Conservation (phyloP, 306 rosid species). For the Rubus idaeus region DNA sequence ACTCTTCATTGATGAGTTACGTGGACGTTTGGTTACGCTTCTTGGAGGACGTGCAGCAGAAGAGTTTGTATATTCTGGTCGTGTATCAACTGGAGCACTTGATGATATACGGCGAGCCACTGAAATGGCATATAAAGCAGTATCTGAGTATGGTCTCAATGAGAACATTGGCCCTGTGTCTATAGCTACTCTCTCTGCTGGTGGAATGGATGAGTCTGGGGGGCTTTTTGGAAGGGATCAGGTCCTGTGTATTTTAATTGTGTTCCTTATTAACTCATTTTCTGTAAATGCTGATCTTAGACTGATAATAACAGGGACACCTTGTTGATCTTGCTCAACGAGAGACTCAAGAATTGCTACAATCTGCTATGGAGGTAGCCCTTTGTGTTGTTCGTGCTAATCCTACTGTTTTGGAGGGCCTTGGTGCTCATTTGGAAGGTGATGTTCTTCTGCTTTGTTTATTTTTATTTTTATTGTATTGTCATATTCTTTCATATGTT, state of each 20-base stretch:
- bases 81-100: conserved; percentile 96
- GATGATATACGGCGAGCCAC: conserved; percentile 97
- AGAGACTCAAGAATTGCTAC: conserved; percentile 86
- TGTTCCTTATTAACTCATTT: conserved; percentile 2
- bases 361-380: conserved; percentile 86
- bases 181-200: conserved; percentile 71
- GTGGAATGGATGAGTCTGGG: conserved; percentile 91
- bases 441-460: conserved; percentile 1
- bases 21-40: conserved; percentile 90
- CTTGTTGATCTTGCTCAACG: conserved; percentile 92
- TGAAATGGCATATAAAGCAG: conserved; percentile 98
- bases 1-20: conserved; percentile 96
- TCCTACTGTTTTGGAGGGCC: conserved; percentile 90
- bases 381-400: conserved; percentile 86
- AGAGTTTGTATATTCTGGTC: conserved; percentile 90
- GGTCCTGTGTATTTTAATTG: conserved; percentile 47
- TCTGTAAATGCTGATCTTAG: conserved; percentile 37
- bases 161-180: conserved; percentile 89
- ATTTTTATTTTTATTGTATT: background rate
- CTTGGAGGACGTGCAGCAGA: conserved; percentile 99
- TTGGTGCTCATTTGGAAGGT: conserved; percentile 93
- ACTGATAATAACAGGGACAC: conserved; percentile 64
- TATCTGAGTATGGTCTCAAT: conserved; percentile 97
- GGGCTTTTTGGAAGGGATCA: conserved; percentile 93
- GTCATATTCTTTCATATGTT: background rate